Conservation (phyloP, 2,329 filamentous ascomycete genomes). For the Aspergillus pseudoterreus region DNA sequence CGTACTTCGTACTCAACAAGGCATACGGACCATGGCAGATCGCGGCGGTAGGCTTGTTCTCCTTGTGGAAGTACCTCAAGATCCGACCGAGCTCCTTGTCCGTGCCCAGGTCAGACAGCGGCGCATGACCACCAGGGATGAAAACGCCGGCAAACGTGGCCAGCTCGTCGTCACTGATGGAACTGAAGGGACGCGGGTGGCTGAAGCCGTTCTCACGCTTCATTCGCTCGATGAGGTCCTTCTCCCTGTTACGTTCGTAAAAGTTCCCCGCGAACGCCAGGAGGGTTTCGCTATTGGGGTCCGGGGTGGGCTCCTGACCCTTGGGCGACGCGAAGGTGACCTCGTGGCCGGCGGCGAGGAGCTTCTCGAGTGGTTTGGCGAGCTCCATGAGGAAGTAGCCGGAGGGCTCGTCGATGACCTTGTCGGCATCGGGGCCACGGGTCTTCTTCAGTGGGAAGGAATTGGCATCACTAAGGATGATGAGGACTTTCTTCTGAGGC, state of each 20-base stretch:
- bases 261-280: conserved; percentile 46
- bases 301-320: conserved; percentile 40
- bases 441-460: conserved; percentile 36
- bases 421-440: conserved; percentile 16
- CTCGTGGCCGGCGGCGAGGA: conserved; percentile 38
- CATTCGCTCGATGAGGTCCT: conserved; percentile 42
- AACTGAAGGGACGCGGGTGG: conserved; percentile 34
- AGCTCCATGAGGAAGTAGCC: conserved; percentile 41
- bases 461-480: conserved; percentile 43
- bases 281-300: conserved; percentile 41
- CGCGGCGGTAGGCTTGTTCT: conserved; percentile 42
- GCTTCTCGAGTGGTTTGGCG: conserved; percentile 34
- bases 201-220: conserved; percentile 44
- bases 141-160: conserved; percentile 40
- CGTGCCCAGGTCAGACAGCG: conserved; percentile 40
- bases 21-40: conserved; percentile 49
- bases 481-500: conserved; percentile 40
- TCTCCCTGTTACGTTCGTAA: conserved; percentile 41
- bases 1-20: conserved; percentile 40
- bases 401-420: conserved; percentile 26
- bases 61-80: conserved; percentile 37
- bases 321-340: conserved; percentile 46
- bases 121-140: conserved; percentile 46
- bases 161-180: conserved; percentile 41
- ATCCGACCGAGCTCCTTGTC: conserved; percentile 43